These are phyloP conservation scores for Psilocybe sp. DNA, from an alignment of 768 basidiomycete genomes.

Conservation along the genomic window DNA sequence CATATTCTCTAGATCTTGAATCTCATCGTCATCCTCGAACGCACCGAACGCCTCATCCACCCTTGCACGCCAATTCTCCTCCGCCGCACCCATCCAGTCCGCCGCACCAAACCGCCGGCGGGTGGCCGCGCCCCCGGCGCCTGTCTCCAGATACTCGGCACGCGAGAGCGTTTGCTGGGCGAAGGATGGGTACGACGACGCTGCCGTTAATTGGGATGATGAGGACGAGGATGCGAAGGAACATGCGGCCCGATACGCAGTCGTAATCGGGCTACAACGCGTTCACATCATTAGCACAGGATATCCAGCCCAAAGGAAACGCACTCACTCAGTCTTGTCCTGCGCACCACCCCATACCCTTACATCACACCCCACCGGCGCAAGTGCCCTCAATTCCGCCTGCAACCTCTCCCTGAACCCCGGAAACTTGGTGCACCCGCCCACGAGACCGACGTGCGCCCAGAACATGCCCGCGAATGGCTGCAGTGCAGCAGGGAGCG, in stretches of 20 bases:
- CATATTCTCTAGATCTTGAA: too few relatives aligned
- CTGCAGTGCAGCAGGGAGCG: slow-evolving; percentile 76
- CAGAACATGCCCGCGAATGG: slow-evolving; percentile 75
- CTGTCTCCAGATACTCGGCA: slow-evolving; percentile 57
- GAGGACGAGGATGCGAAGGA: slow-evolving; percentile 38
- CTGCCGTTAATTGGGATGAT: too few relatives aligned
- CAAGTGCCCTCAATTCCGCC: slow-evolving; percentile 72
- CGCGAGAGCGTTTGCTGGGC: slow-evolving; percentile 37
- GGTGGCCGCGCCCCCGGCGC: too few relatives aligned
- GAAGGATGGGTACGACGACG: too few relatives aligned
- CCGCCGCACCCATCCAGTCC: too few relatives aligned
- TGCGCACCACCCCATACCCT: too few relatives aligned
- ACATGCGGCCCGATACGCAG: slow-evolving; percentile 61
- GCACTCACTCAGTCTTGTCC: too few relatives aligned
- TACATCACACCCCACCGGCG: slow-evolving; percentile 80
- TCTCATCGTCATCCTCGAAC: too few relatives aligned
- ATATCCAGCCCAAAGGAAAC: too few relatives aligned
- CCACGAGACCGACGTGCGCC: slow-evolving; percentile 89
- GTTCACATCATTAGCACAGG: not conserved
- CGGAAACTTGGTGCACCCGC: slow-evolving; percentile 75
- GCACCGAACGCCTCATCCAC: too few relatives aligned
- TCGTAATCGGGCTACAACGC: slow-evolving; percentile 54
- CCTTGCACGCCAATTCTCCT: too few relatives aligned
- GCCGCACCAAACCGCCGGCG: too few relatives aligned
- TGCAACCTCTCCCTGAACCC: slow-evolving; percentile 71